Evolutionary conservation across 139 green algal genomes (phyloP), one percentile per base, ranked within the genome.

Genomic region (Edaphochlamys debaryana): DNA sequence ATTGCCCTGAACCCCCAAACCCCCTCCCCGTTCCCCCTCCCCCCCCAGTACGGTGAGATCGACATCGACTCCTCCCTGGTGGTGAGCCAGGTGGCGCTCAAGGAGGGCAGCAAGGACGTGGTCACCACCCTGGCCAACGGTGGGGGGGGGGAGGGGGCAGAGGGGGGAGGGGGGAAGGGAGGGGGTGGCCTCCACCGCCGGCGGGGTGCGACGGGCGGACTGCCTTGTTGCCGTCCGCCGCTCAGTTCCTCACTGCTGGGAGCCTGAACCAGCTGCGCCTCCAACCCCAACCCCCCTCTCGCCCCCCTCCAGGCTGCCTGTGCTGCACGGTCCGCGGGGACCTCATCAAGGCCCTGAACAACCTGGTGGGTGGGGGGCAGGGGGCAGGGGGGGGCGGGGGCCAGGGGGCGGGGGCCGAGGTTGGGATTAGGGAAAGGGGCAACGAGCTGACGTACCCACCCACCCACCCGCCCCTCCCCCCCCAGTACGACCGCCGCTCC

Each of bases 271-370:
- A n/a, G n/a, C n/a, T n/a, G n/a, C n/a, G n/a, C n/a, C n/a, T n/a
- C n/a, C n/a, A n/a, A n/a, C n/a, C n/a, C n/a, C n/a, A n/a, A n/a
- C n/a, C n/a, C n/a, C n/a, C n/a, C n/a, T n/a, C n/a, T n/a, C n/a
- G 38, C 52, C 32, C 3, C 17, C 66, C 17, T 6, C 52, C 69
- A 86, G 94, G 96, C 38, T 99, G 97, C 92, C 87, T 98, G 56
- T 99, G 97, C 94, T 99, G 97, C 91, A 98, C 96, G 4, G 96
- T 98, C 37, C 89, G 94, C 11, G 95, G 94, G 36, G 96, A 99
- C 89, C 92, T 99, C 22, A 92, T 99, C 15, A 81, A 94, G 7
- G 97, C 95, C 73, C 87, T 99, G 15, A 87, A 88, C 58, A 89
- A 90, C 32, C 90, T 99, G 88, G 93, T 96, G 73, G 54, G 83